Evolutionary conservation across 345 rosid genomes (phyloP).

Genomic region (Excoecaria cochinchinensis): DNA sequence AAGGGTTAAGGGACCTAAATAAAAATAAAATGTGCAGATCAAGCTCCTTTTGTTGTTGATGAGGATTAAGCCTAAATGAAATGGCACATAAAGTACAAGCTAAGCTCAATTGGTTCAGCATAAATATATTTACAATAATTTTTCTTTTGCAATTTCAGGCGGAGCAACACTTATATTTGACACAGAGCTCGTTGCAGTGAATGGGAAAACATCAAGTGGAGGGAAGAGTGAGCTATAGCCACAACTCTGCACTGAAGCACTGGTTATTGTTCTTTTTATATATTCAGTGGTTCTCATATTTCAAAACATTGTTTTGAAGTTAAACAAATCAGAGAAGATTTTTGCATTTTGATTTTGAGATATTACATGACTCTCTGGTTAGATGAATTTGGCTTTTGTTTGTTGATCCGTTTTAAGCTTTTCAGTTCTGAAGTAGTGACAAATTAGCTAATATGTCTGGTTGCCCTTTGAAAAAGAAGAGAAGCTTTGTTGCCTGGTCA

Average conservation of each 20-base stretch:
- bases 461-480: neutral
- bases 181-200: slow-evolving; percentile 87
- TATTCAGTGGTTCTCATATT: neutral
- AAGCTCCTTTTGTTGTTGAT: too few species aligned
- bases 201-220: slow-evolving; percentile 53
- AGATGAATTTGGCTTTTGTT: neutral
- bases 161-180: slow-evolving; percentile 89
- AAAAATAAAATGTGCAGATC: too few species aligned
- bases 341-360: neutral
- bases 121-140: neutral
- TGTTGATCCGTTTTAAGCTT: neutral
- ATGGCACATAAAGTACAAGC: too few species aligned
- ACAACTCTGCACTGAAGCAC: neutral
- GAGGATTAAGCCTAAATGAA: too few species aligned
- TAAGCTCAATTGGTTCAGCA: neutral
- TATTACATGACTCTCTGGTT: neutral
- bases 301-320: neutral
- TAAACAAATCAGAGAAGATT: neutral
- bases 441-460: neutral
- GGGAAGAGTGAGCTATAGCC: slow-evolving; percentile 46
- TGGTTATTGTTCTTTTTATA: neutral
- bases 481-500: neutral
- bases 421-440: neutral
- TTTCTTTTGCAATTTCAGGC: slow-evolving; percentile 48
- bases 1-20: too few species aligned